phyloP scores from a whole-genome alignment of 345 rosid genomes.

The Camelina hispida region DNA sequence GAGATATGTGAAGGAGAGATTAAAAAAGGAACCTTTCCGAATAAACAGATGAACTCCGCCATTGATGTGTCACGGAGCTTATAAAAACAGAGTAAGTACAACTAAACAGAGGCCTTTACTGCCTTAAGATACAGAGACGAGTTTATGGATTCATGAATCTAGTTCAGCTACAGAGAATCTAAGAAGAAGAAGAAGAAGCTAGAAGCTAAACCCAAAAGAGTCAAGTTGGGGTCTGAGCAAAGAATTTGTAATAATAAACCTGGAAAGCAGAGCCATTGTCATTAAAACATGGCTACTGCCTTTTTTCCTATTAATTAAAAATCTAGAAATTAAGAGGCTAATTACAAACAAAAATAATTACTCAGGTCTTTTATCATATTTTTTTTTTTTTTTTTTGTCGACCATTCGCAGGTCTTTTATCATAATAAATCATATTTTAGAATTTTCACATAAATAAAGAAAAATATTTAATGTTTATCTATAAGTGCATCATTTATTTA shows the following conservation, averaged over 20 bases:
- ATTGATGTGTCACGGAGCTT: constrained; percentile 53
- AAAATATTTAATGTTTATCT: too few relatives aligned
- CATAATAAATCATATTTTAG: too few relatives aligned
- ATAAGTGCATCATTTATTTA: too few relatives aligned
- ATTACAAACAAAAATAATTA: not conserved
- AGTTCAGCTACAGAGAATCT: constrained; percentile 30
- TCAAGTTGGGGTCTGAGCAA: constrained; percentile 21
- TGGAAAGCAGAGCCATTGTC: constrained; percentile 46
- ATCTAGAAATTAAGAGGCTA: not conserved
- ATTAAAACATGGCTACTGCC: constrained; percentile 46
- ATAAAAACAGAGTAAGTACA: constrained; percentile 14
- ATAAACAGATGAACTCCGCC: constrained; percentile 68
- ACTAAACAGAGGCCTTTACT: constrained; percentile 15
- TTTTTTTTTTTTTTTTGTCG: too few relatives aligned
- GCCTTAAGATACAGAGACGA: constrained; percentile 2
- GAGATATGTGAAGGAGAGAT: not conserved
- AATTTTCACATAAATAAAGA: too few relatives aligned
- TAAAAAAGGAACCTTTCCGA: constrained; percentile 55
- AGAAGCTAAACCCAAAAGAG: constrained; percentile 29
- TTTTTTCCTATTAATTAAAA: constrained; percentile 13
- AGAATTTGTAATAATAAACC: constrained; percentile 31
- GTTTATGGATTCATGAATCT: constrained; percentile 27
- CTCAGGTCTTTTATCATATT: too few relatives aligned
- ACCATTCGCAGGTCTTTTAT: too few relatives aligned
- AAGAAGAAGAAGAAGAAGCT: constrained; percentile 36